Evolutionary conservation across 352 stramenopile genomes (phyloP).

Genomic region (Pythium pyrilobum): DNA sequence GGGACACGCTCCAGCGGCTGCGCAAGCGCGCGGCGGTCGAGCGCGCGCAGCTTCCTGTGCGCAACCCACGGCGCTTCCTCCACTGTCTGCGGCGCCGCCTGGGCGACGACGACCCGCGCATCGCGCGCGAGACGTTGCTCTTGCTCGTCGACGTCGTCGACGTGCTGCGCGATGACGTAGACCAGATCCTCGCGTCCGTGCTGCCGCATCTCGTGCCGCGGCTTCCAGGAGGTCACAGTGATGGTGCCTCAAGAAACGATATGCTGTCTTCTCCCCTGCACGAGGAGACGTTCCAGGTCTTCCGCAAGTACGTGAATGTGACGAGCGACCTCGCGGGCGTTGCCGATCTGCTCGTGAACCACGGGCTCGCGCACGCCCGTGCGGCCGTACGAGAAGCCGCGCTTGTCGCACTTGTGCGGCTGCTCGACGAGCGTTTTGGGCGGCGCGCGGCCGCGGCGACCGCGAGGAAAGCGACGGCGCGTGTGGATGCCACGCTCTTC

Average conservation of each 20-base stretch:
- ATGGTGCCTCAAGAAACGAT: conserved; percentile 3
- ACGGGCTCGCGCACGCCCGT: conserved; percentile 37
- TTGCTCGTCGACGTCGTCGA: conserved; percentile 62
- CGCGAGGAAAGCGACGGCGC: conserved; percentile 2
- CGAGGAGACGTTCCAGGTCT: conserved; percentile 56
- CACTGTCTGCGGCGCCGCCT: conserved; percentile 62
- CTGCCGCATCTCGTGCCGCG: conserved; percentile 56
- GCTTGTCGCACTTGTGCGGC: conserved; percentile 34
- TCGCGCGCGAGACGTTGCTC: conserved; percentile 45
- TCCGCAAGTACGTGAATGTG: conserved; percentile 56
- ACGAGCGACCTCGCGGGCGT: conserved; percentile 56
- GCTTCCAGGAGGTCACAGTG: conserved; percentile 16
- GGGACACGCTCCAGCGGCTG: conserved; percentile 53
- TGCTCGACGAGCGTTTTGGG: conserved; percentile 54
- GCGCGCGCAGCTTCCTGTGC: conserved; percentile 56
- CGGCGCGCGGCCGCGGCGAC: background rate
- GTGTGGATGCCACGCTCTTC: conserved; percentile 49
- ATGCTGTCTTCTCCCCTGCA: conserved; percentile 25
- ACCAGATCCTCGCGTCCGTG: conserved; percentile 65
- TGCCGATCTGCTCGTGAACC: conserved; percentile 55
- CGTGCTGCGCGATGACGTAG: conserved; percentile 53
- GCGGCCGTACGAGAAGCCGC: conserved; percentile 43
- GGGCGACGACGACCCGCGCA: conserved; percentile 30
- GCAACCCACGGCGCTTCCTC: conserved; percentile 66
- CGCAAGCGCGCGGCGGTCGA: conserved; percentile 63